phyloP scores from a whole-genome alignment of 129 eudicot genomes.

The Tagetes patula region DNA sequence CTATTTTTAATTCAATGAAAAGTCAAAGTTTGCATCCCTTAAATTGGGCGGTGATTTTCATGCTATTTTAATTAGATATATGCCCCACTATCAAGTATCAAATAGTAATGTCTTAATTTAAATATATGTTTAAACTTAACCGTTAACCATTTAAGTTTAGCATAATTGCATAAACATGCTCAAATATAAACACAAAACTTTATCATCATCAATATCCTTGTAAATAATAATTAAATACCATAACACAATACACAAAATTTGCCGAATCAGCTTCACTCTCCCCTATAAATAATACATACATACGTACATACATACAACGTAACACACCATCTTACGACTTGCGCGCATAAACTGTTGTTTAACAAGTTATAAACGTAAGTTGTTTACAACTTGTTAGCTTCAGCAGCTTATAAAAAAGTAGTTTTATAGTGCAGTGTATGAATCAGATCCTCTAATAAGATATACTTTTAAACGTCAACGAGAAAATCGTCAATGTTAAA shows the following conservation, averaged over 20 bases:
- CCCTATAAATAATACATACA: background rate
- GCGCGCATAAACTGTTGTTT: too few species aligned
- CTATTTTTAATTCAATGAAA: background rate
- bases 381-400: too few species aligned
- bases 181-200: background rate
- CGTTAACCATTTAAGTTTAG: too few species aligned
- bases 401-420: too few species aligned
- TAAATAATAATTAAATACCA: slow-evolving; percentile 7
- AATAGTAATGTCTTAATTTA: background rate
- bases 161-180: too few species aligned
- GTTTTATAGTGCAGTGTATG: too few species aligned
- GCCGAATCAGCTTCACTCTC: slow-evolving; percentile 38
- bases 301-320: too few species aligned
- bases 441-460: background rate
- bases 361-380: too few species aligned
- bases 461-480: slow-evolving; percentile 34
- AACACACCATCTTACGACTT: too few species aligned
- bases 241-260: slow-evolving; percentile 30
- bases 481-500: slow-evolving; percentile 55
- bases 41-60: background rate
- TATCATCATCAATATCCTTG: background rate
- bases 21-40: background rate
- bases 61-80: background rate
- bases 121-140: too few species aligned
- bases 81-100: background rate